Evolutionary conservation across 495 filamentous ascomycete species (phyloP), one percentile per base, ranked within the genome.

Genomic region (Podospora bellae-mahoneyi): DNA sequence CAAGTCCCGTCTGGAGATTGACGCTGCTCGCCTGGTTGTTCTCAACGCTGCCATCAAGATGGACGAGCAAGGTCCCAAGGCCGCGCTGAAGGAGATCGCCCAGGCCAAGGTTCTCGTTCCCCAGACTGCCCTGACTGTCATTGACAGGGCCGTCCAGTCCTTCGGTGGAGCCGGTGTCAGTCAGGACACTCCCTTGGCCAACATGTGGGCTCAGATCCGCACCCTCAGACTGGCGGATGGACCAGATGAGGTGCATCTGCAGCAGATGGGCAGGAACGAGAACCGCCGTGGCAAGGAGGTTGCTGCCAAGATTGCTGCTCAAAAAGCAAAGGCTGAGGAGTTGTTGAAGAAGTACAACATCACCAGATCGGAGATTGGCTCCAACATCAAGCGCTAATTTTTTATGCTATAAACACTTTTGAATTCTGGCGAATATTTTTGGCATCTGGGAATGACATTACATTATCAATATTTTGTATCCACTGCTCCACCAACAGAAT

Each of bases 41-140:
- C 84, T 96, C 61, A 96, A 96, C 74, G 93, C 93, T 9, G 93
- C 93, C 34, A 88, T 93, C 73, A 92, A 92, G 82, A 97, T 96
- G 77, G 92, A 96, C 72, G 86, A 89, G 75, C 82, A 88, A 19
- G 86, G 92, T 72, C 91, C 92, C 23, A 95, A 94, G 80, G 83
- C 85, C 13, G 91, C 92, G 1, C 83, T 95, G 58, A 91, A 86
- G 74, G 90, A 96, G 77, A 96, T 96, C 67, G 92, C 92, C 4
- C 84, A 94, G 81, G 92, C 92, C 10, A 96, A 96, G 83, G 88
- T 96, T 1, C 84, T 93, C 20, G 91, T 93, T 3, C 92, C 92
- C 2, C 84, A 87, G 77, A 91, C 88, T 73, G 88, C 91, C 0
- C 79, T 94, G 72, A 84, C 85, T 3, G 90, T 96, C 63, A 94